phyloP scores from a whole-genome alignment of 2,329 filamentous ascomycete species.

The Lanzia echinophila region DNA sequence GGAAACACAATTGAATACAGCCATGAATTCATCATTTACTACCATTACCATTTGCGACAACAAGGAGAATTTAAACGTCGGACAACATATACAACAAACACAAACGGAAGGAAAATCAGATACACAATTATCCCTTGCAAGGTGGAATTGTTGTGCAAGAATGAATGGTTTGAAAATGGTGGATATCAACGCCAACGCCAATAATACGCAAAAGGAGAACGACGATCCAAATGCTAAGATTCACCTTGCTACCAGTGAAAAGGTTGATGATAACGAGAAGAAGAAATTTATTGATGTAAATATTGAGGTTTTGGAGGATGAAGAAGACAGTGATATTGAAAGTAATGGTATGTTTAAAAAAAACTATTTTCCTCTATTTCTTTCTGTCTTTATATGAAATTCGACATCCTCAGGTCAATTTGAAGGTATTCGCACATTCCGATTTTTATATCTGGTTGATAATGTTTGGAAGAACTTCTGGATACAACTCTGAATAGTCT shows the following conservation, averaged over 20 bases:
- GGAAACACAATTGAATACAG: neutral
- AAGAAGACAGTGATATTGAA: neutral
- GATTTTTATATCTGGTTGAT: no score
- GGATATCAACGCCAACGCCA: no score
- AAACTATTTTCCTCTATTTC: neutral
- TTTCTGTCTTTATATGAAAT: neutral
- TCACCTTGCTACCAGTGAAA: no score
- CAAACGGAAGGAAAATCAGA: neutral
- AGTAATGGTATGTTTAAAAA: conserved; percentile 2
- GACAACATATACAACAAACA: neutral
- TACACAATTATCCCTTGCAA: neutral
- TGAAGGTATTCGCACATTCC: no score
- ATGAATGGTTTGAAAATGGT: neutral
- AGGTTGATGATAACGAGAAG: neutral
- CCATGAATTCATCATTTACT: neutral
- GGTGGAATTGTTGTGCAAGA: conserved; percentile 10
- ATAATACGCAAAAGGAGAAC: neutral
- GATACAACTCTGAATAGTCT: neutral
- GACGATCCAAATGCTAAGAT: neutral
- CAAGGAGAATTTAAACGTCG: neutral
- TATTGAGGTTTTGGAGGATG: neutral
- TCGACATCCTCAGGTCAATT: neutral
- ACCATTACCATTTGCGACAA: neutral
- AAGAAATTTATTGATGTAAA: neutral
- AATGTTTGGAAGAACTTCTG: no score